Percentiles rank a stretch among this genome's conserved stretches.
Evolutionary conservation across 163 green algal genomes (phyloP).

Genomic region (Scenedesmus sp.): DNA sequence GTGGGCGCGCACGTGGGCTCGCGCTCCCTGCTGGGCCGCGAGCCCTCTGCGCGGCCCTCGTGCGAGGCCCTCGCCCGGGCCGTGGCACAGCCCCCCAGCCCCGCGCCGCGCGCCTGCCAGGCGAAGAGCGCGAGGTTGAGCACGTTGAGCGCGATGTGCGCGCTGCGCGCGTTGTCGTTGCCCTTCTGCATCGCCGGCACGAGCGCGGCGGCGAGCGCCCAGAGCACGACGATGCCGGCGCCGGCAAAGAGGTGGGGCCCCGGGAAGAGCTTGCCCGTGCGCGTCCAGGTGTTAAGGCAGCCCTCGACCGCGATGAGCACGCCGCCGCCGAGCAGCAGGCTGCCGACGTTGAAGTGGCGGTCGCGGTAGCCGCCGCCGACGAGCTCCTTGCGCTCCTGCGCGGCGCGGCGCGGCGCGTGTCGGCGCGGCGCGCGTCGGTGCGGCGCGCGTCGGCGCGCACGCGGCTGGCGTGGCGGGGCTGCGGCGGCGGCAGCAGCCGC

Average conservation of each 20-base stretch:
- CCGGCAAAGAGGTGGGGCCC: slow-evolving; percentile 97
- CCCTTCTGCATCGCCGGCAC: slow-evolving; percentile 97
- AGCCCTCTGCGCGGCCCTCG: too few relatives aligned
- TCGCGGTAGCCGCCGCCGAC: slow-evolving; percentile 81
- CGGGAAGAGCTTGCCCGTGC: slow-evolving; percentile 97
- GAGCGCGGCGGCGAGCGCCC: slow-evolving; percentile 91
- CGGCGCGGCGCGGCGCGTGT: too few relatives aligned
- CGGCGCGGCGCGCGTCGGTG: too few relatives aligned
- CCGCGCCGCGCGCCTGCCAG: slow-evolving; percentile 73
- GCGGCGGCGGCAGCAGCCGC: background rate
- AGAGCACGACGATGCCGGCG: slow-evolving; percentile 91
- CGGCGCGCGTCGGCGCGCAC: too few relatives aligned
- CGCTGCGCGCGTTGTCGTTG: slow-evolving; percentile 86
- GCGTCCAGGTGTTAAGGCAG: slow-evolving; percentile 93
- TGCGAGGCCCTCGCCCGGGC: too few relatives aligned
- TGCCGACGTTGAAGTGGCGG: slow-evolving; percentile 86
- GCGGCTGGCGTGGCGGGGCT: background rate
- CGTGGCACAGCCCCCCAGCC: background rate
- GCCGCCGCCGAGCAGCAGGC: slow-evolving; percentile 87
- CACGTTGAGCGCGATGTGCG: slow-evolving; percentile 94
- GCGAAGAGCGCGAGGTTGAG: slow-evolving; percentile 91
- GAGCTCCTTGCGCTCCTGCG: slow-evolving; percentile 93
- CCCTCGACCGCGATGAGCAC: slow-evolving; percentile 88
- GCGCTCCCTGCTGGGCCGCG: background rate
- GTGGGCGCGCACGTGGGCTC: too few relatives aligned